A percentile compares a stretch with the other conserved stretches of the same genome.
These are phyloP conservation scores for Ceratocystis smalleyi DNA, from an alignment of 2,329 filamentous ascomycete genomes.

Conservation along the genomic window DNA sequence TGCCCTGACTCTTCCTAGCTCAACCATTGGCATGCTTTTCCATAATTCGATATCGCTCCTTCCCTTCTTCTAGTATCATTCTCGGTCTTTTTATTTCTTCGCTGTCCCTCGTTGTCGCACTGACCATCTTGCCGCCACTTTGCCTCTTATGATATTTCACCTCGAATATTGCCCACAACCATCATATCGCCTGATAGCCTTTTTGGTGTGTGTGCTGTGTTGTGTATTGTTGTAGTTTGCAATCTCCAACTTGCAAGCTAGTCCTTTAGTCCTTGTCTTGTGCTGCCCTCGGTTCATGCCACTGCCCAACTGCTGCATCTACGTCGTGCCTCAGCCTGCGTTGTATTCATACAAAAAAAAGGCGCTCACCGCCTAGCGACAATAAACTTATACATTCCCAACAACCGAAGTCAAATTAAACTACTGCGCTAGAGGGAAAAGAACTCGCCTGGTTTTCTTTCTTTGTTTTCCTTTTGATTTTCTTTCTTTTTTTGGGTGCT, in stretches of 20 bases:
- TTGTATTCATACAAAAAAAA: too few species aligned
- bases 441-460: too few species aligned
- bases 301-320: too few species aligned
- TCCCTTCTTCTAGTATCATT: neutral
- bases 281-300: too few species aligned
- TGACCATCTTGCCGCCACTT: neutral
- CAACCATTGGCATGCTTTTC: neutral
- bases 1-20: neutral
- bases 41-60: neutral
- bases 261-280: neutral
- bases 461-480: too few species aligned
- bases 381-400: neutral
- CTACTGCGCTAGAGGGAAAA: neutral
- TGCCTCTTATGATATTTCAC: slow-evolving; percentile 4
- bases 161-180: slow-evolving; percentile 1
- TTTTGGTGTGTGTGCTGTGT: neutral
- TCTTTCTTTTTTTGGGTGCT: too few species aligned
- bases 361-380: too few species aligned
- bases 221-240: neutral
- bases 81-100: slow-evolving; percentile 6
- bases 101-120: neutral
- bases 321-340: too few species aligned
- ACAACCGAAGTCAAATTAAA: slow-evolving; percentile 3
- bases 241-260: too few species aligned
- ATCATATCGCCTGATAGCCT: neutral